Conservation (phyloP, 768 basidiomycete species). For the Punctularia strigosozonata region DNA sequence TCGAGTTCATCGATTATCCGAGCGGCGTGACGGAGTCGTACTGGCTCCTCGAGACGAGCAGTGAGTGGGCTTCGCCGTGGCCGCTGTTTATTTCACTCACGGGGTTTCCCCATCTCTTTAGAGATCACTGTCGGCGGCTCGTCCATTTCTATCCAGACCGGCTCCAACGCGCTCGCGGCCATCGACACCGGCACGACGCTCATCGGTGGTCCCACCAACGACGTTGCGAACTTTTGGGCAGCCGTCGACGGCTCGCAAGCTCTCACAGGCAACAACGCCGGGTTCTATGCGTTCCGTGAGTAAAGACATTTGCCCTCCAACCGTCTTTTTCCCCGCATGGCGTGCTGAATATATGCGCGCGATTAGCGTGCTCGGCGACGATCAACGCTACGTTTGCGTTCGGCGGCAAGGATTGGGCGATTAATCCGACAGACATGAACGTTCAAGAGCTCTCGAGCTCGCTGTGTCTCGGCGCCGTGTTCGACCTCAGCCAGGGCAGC, state of each 20-base stretch:
- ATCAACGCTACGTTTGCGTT: constrained; percentile 58
- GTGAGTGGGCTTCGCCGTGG: no score
- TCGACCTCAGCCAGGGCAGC: constrained; percentile 47
- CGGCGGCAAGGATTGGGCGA: constrained; percentile 69
- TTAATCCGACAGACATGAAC: constrained; percentile 71
- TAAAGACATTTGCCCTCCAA: no score
- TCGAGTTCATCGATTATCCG: constrained; percentile 53
- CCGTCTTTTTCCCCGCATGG: no score
- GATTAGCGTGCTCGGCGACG: constrained; percentile 59
- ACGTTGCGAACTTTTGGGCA: constrained; percentile 50
- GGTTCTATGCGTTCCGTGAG: constrained; percentile 76
- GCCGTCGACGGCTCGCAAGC: constrained; percentile 46
- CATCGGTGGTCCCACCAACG: constrained; percentile 67
- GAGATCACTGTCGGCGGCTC: constrained; percentile 52
- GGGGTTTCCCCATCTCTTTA: no score
- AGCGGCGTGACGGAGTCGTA: constrained; percentile 26
- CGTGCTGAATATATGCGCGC: no score
- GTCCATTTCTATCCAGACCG: constrained; percentile 29
- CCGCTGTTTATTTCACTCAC: no score
- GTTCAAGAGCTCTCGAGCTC: constrained; percentile 38
- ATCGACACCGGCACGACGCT: constrained; percentile 96
- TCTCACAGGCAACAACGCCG: constrained; percentile 33
- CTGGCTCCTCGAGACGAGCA: constrained; percentile 46
- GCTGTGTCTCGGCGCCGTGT: constrained; percentile 57
- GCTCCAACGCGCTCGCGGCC: constrained; percentile 42